A percentile compares a stretch with the other conserved stretches of the same genome.
These are phyloP conservation scores for Fusarium denticulatum DNA, from an alignment of 2,329 filamentous ascomycete genomes.

Conservation along the genomic window DNA sequence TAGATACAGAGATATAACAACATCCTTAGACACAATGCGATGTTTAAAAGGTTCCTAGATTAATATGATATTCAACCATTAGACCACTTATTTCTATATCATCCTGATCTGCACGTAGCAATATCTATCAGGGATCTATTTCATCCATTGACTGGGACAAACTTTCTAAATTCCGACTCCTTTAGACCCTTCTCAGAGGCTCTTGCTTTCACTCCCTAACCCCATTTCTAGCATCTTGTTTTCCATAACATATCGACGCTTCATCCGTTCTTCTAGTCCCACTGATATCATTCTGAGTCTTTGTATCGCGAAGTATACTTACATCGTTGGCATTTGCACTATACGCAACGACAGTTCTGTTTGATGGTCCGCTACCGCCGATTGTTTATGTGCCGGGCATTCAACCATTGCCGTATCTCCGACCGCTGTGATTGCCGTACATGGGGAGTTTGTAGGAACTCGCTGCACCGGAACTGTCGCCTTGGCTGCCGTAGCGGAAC, in stretches of 20 bases:
- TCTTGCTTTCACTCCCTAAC: not conserved
- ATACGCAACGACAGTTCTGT: not conserved
- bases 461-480: not conserved
- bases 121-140: not conserved
- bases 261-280: constrained; percentile 25
- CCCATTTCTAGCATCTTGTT: not conserved
- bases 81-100: rapidly evolving
- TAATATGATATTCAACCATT: no score
- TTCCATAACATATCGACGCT: constrained; percentile 11
- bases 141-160: not conserved
- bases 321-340: constrained; percentile 26
- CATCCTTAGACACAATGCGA: rapidly evolving
- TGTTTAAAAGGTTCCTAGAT: rapidly evolving
- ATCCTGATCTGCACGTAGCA: not conserved
- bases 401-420: constrained; percentile 5
- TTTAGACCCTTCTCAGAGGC: rapidly evolving
- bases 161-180: not conserved
- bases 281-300: not conserved
- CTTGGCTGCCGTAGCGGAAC: constrained; percentile 20
- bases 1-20: rapidly evolving
- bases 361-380: not conserved
- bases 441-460: constrained; percentile 17
- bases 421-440: constrained; percentile 18
- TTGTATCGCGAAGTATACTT: constrained; percentile 20
- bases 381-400: not conserved